These are phyloP conservation scores for Gracilaria caudata DNA, from an alignment of 23 red algal species.

Conservation along the genomic window DNA sequence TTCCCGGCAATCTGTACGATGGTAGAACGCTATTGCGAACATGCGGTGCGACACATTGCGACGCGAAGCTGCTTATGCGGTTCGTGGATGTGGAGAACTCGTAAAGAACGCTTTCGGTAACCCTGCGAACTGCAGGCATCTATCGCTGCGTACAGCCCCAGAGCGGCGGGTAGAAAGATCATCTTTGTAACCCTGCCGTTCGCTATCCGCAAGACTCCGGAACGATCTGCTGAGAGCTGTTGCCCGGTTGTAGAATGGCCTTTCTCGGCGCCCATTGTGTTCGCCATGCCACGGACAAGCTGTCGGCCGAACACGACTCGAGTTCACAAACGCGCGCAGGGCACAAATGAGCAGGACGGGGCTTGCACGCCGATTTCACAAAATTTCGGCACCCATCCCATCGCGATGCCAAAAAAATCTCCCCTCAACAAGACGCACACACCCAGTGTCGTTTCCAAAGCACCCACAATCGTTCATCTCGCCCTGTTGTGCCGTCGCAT, in stretches of 20 bases:
- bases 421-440: neutral
- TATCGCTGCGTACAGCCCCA: neutral
- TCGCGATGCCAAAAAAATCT: constrained; percentile 7
- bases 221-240: too few relatives aligned
- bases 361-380: constrained; percentile 8
- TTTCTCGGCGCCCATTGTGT: neutral
- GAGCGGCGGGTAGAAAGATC: neutral
- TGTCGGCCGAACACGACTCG: neutral
- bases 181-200: neutral
- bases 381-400: neutral
- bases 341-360: neutral
- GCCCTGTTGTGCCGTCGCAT: neutral
- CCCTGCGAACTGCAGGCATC: neutral
- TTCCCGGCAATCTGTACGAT: too few relatives aligned
- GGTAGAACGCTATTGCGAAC: too few relatives aligned
- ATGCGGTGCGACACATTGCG: neutral
- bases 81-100: neutral
- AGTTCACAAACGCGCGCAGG: neutral
- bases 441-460: neutral
- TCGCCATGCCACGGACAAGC: neutral
- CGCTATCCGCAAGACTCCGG: too few relatives aligned
- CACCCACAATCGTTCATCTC: neutral
- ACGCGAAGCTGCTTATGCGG: neutral
- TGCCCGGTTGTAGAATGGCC: too few relatives aligned
- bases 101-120: neutral